These are phyloP conservation scores for Scutellaria minor DNA, from an alignment of 257 asterid species.

Conservation along the genomic window DNA sequence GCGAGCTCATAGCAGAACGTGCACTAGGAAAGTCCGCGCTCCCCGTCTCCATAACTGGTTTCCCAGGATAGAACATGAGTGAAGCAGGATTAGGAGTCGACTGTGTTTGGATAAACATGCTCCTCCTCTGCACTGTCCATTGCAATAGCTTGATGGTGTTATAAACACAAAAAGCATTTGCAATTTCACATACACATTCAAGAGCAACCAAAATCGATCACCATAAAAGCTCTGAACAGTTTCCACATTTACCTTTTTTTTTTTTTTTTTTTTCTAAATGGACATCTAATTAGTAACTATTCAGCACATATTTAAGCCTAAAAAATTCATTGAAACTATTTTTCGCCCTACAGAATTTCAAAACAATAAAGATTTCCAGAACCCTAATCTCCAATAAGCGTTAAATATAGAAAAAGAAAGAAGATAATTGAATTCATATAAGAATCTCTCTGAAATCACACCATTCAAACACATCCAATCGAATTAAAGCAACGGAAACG, in stretches of 20 bases:
- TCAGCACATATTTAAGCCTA: not conserved
- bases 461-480: not conserved
- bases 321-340: not conserved
- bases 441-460: not conserved
- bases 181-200: not conserved
- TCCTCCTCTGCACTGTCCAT: slow-evolving; percentile 88
- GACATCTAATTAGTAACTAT: not conserved
- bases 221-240: not conserved
- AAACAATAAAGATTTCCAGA: not conserved
- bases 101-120: slow-evolving; percentile 94
- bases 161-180: not conserved
- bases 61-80: slow-evolving; percentile 96
- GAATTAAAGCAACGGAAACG: slow-evolving; percentile 13
- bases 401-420: not conserved
- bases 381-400: not conserved
- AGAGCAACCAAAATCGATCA: not conserved
- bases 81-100: slow-evolving; percentile 95
- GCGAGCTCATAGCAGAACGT: slow-evolving; percentile 89
- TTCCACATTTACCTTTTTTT: not conserved
- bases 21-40: slow-evolving; percentile 94
- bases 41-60: slow-evolving; percentile 85
- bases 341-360: not conserved
- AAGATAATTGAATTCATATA: not conserved
- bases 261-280: not conserved
- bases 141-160: slow-evolving; percentile 2